These are phyloP conservation scores for Hemisphaericaspora subhashii DNA, from an alignment of 1,139 yeast genomes.

Conservation along the genomic window DNA sequence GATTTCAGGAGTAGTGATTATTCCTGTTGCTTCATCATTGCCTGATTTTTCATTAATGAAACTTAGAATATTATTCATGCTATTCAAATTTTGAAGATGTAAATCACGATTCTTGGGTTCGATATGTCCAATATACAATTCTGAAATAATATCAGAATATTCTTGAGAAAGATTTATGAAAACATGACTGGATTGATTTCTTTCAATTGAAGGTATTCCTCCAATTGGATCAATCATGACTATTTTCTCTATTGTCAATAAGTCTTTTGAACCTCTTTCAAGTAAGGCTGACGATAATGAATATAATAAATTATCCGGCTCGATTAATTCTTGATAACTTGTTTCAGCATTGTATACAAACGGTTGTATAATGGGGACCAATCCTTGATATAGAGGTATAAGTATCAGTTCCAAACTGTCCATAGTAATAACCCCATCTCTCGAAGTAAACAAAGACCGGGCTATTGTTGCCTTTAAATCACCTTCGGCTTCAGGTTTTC, in stretches of 20 bases:
- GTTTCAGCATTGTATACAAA: constrained; percentile 45
- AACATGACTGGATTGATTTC: constrained; percentile 83
- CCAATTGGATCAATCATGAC: constrained; percentile 79
- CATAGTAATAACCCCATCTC: constrained; percentile 16
- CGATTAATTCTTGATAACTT: constrained; percentile 28
- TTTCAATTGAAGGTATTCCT: constrained; percentile 85
- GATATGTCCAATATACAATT: constrained; percentile 56
- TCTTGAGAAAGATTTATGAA: constrained; percentile 86
- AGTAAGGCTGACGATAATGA: constrained; percentile 30
- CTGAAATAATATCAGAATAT: constrained; percentile 62
- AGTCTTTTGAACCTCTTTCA: constrained; percentile 19
- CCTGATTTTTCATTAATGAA: constrained; percentile 30
- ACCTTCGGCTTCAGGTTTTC: constrained; percentile 24
- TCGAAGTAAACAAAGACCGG: constrained; percentile 28
- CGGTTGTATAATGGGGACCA: constrained; percentile 65
- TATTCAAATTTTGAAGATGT: constrained; percentile 55
- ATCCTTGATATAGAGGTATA: constrained; percentile 44
- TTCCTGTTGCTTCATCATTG: constrained; percentile 46
- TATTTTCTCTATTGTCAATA: constrained; percentile 73
- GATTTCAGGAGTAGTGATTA: constrained; percentile 44
- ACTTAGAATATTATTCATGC: constrained; percentile 48
- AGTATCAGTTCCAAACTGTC: constrained; percentile 35
- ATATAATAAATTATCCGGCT: constrained; percentile 34
- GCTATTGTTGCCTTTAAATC: constrained; percentile 28
- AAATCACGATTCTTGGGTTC: constrained; percentile 43